Conservation (phyloP, 192 early-diverging fungal species). For the Gonapodya sp. region DNA sequence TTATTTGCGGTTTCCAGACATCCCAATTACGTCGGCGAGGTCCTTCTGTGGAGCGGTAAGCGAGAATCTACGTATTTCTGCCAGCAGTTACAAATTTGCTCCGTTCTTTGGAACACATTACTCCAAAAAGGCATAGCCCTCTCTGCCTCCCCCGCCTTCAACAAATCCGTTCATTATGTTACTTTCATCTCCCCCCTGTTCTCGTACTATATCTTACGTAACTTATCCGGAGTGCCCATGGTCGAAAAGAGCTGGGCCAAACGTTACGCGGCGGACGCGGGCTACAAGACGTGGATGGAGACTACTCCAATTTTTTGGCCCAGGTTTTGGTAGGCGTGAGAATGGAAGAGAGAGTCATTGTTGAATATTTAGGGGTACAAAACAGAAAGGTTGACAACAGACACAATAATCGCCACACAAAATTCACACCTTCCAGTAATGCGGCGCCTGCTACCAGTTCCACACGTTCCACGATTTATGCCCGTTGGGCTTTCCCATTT, state of each 20-base stretch:
- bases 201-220: background rate
- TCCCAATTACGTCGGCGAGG: slow-evolving; percentile 5
- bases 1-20: background rate
- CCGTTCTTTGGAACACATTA: background rate
- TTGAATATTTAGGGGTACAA: background rate
- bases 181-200: background rate
- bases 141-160: background rate
- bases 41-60: slow-evolving; percentile 2
- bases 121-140: background rate
- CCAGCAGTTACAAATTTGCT: no score
- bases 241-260: background rate
- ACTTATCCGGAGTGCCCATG: background rate
- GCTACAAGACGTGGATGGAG: background rate
- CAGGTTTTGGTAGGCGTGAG: background rate
- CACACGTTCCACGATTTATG: background rate
- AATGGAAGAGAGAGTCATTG: background rate
- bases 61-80: background rate
- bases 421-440: background rate
- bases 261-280: background rate
- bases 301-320: background rate
- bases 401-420: background rate
- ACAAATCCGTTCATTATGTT: background rate
- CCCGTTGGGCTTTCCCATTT: background rate
- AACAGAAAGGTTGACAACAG: background rate
- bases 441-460: no score